Base-by-base conservation (phyloP, 805 yeast species). In the Candida ortonii region DNA sequence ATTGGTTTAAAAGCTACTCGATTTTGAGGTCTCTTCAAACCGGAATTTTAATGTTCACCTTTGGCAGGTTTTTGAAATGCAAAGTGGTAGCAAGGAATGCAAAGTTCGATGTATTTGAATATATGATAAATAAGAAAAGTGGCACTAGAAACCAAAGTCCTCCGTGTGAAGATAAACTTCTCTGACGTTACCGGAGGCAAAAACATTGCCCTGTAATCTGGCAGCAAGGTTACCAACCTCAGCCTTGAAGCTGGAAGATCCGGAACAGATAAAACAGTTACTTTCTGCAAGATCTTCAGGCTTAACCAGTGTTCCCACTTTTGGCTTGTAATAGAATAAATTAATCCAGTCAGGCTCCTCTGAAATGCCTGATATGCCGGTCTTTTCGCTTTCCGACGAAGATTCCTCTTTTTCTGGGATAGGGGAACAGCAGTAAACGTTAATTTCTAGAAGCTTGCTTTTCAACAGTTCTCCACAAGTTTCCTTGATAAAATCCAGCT, bases 121-220 rank as follows among this genome's bases (percentile, higher is more conserved):
- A n/a, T n/a, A n/a, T n/a, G n/a, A n/a, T n/a, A n/a, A n/a, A n/a
- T n/a, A n/a, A n/a, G n/a, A n/a, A n/a, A n/a, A n/a, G n/a, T n/a
- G n/a, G n/a, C n/a, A n/a, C n/a, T n/a, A n/a, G n/a, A 65, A 73
- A 1, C 75, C 73, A 48, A 70, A 74, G 22, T 68, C 55, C 46
- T 74, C 80, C 0, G 78, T 68, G 41, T 73, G 78, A 19, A 74
- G 49, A 35, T 62, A 71, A 10, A 73, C 55, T 46, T 74, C 79
- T 28, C 65, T 67, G 10, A 69, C 52, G 4, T 43, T 36, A 1
- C 47, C 41, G 4, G 23, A 6, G 40, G 36, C 22, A 21, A 47
- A 38, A 3, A 63, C 53, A 25, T 54, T 56, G 14, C 49, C 57
- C 44, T 74, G 80, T 9, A 70, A 36, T 1, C 51, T 15, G 1